Base-by-base conservation (phyloP, 2,329 filamentous ascomycete genomes). In the Sporothrix mexicana region DNA sequence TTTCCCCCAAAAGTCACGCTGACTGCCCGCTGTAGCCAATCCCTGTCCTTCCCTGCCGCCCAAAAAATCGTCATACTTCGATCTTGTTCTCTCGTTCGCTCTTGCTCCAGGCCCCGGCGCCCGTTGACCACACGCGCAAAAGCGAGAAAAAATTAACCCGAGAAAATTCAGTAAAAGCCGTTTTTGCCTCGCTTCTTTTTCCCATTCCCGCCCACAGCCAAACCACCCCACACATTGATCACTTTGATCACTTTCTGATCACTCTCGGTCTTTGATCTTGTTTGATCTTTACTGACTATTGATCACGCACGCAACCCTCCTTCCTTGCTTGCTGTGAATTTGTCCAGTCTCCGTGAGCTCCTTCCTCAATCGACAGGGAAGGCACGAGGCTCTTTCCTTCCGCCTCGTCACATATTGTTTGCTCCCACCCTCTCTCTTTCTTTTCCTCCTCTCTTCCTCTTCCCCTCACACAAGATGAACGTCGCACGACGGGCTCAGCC, bases 401-500 rank as follows among this genome's bases (percentile, higher is more conserved):
- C 23, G 5, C 49, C 20, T 53, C 17, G 30, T 36, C n/a, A 17
- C 15, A 17, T 64, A 45, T 62, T 69, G n/a, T 55, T 47, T 64
- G 2, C 36, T 72, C 17, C 30, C 30, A 7, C 51, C 23, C 20
- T 55, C 75, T 75, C 76, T 75, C 74, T 73, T 71, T 25, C 20
- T 45, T 77, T 77, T n/a, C 59, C 25, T 72, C 74, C 55, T 53
- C 53, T 45, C 53, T 43, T 20, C 10, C 55, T 30, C 17, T 20
- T 57, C 12, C 69, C 72, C 64, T 74, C 78, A 84, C 78, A 68
- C 41, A 66, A 47, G 41, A 88, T 87, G 86, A 84, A 80, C 73
- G 75, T 79, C 73, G 77, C 83, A 79, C 82, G 84, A 82, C 82
- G 83, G 79, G 80, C 81, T 75, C 80, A 84, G 76, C 80, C 84